Evolutionary conservation across 2,329 filamentous ascomycete genomes (phyloP).

Genomic region (Metarhizium album): DNA sequence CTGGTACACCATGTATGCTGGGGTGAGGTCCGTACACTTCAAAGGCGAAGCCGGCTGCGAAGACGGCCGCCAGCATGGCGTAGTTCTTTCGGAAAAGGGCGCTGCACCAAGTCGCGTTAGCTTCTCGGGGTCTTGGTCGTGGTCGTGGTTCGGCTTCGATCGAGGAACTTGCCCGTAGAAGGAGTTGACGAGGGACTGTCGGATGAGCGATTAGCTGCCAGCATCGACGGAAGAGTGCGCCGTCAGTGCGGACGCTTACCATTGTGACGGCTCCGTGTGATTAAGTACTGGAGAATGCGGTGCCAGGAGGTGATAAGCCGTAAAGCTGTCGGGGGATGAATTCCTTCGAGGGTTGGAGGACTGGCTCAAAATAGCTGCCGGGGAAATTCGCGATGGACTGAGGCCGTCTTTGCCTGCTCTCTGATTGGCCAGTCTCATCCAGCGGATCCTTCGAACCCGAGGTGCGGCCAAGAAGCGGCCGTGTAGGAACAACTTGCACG

Average conservation of each 20-base stretch:
- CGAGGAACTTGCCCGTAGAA: constrained; percentile 29
- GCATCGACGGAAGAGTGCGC: neutral
- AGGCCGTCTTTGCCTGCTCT: constrained; percentile 18
- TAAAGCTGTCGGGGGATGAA: constrained; percentile 16
- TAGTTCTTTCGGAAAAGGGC: constrained; percentile 77
- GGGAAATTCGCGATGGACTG: constrained; percentile 20
- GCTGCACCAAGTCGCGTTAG: constrained; percentile 38
- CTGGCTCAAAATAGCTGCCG: constrained; percentile 7
- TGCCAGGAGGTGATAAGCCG: constrained; percentile 16
- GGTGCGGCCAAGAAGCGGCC: neutral
- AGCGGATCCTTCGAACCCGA: neutral
- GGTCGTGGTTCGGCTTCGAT: constrained; percentile 9
- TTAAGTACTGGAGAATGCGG: constrained; percentile 17
- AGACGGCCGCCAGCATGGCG: constrained; percentile 78
- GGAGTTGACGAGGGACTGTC: constrained; percentile 23
- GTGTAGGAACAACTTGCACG: neutral
- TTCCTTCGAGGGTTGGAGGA: constrained; percentile 17
- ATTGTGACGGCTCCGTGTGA: constrained; percentile 24
- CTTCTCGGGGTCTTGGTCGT: constrained; percentile 10
- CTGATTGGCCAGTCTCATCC: constrained; percentile 19
- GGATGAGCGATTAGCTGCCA: constrained; percentile 25
- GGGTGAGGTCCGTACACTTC: constrained; percentile 64
- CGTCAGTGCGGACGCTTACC: constrained; percentile 18
- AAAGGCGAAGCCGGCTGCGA: constrained; percentile 77
- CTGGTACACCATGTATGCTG: constrained; percentile 4